Conservation (phyloP, 192 early-diverging fungal species). For the Umbelopsis isabellina region DNA sequence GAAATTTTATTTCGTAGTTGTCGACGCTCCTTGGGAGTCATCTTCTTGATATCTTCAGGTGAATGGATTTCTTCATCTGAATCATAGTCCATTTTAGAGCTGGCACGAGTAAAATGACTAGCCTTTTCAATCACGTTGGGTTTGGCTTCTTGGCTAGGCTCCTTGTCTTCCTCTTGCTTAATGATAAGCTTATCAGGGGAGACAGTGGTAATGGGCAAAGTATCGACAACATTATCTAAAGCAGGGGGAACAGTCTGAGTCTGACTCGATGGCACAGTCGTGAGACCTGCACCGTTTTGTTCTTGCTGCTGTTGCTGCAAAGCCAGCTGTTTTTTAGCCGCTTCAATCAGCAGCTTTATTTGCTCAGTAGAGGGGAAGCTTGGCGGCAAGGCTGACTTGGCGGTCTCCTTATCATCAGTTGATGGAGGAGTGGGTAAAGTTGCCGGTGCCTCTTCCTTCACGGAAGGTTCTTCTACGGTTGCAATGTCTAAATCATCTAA, state of each 20-base stretch:
- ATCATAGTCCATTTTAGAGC: slow-evolving; percentile 12
- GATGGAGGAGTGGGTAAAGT: neutral
- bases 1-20: slow-evolving; percentile 79
- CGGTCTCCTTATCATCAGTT: neutral
- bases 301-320: slow-evolving; percentile 31
- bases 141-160: neutral
- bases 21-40: slow-evolving; percentile 66
- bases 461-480: neutral
- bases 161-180: slow-evolving; percentile 4
- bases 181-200: slow-evolving; percentile 21
- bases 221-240: slow-evolving; percentile 6
- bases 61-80: slow-evolving; percentile 19
- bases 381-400: slow-evolving; percentile 4
- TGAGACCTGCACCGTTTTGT: neutral
- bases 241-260: slow-evolving; percentile 14
- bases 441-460: neutral
- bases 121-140: neutral
- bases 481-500: slow-evolving; percentile 13
- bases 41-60: slow-evolving; percentile 36
- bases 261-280: neutral
- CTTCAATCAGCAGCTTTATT: slow-evolving; percentile 41
- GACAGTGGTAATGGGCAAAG: slow-evolving; percentile 5
- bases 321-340: slow-evolving; percentile 38
- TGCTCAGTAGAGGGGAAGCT: slow-evolving; percentile 35
- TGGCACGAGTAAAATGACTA: neutral